phyloP scores from a whole-genome alignment of 768 basidiomycete species.

The Terana coerulea region DNA sequence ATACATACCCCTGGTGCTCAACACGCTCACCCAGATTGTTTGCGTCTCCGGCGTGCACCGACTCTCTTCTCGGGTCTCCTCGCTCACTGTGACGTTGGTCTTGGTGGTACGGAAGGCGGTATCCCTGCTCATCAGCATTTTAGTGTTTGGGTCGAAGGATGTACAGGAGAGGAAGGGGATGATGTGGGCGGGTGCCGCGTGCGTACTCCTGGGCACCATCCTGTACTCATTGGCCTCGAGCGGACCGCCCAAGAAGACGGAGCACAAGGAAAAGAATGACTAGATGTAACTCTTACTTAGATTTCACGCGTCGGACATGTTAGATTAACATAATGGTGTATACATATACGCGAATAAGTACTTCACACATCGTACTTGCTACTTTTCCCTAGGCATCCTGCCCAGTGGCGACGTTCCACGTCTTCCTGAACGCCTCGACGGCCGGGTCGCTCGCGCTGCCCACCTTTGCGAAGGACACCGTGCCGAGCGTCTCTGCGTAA shows the following conservation, averaged over 20 bases:
- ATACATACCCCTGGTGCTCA: constrained; percentile 61
- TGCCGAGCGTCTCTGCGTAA: constrained; percentile 65
- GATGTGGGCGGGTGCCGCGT: constrained; percentile 67
- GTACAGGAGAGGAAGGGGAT: constrained; percentile 26
- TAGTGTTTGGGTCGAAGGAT: constrained; percentile 37
- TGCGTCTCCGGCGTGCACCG: constrained; percentile 88
- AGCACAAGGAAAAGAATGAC: constrained; percentile 6
- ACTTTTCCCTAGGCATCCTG: constrained; percentile 42
- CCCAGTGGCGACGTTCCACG: constrained; percentile 69
- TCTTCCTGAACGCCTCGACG: constrained; percentile 55
- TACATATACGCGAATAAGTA: background rate
- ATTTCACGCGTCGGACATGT: too few species aligned
- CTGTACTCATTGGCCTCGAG: constrained; percentile 50
- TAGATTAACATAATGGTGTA: background rate
- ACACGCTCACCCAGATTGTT: constrained; percentile 79
- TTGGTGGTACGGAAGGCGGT: constrained; percentile 79
- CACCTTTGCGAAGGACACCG: constrained; percentile 65
- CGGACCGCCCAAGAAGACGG: background rate
- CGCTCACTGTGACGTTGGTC: constrained; percentile 75
- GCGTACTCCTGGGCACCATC: constrained; percentile 71
- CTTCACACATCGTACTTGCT: too few species aligned
- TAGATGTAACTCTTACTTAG: too few species aligned
- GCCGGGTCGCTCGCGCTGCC: constrained; percentile 55
- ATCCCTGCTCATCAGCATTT: constrained; percentile 70
- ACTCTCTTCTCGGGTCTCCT: constrained; percentile 71